A percentile compares a stretch with the other conserved stretches of the same genome.
These are phyloP conservation scores for Bolboschoenoplectus hybrid DNA, from an alignment of 202 grass and related monocot genomes.

Conservation along the genomic window DNA sequence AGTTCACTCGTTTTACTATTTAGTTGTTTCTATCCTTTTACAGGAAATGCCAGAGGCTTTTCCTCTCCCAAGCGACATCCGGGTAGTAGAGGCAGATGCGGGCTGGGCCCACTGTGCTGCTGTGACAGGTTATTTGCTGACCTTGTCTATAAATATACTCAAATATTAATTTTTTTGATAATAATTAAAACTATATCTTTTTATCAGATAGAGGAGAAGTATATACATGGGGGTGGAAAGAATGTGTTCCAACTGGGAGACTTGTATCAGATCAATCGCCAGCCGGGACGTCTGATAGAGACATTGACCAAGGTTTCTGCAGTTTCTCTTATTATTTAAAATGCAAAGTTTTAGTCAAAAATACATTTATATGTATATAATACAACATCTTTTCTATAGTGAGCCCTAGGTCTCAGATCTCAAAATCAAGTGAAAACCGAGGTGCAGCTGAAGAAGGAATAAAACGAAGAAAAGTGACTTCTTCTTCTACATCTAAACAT, in stretches of 20 bases:
- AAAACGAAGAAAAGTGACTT: constrained; percentile 69
- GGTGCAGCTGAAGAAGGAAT: constrained; percentile 68
- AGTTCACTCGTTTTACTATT: neutral
- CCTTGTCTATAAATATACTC: constrained; percentile 23
- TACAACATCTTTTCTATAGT: constrained; percentile 64
- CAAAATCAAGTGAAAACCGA: constrained; percentile 76
- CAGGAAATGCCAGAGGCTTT: constrained; percentile 95
- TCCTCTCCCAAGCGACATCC: constrained; percentile 77
- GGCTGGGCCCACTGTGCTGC: constrained; percentile 98
- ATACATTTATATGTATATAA: constrained; percentile 47
- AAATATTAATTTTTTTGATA: neutral
- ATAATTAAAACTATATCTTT: constrained; percentile 37
- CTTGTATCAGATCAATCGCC: constrained; percentile 58
- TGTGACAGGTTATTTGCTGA: constrained; percentile 62
- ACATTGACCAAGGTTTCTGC: constrained; percentile 73
- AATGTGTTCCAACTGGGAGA: constrained; percentile 94
- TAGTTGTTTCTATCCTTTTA: constrained; percentile 27
- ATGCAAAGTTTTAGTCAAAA: constrained; percentile 37
- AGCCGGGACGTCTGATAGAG: constrained; percentile 74
- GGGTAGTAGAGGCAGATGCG: constrained; percentile 74
- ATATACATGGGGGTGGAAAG: constrained; percentile 99
- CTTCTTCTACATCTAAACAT: constrained; percentile 72
- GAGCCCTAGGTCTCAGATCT: constrained; percentile 82
- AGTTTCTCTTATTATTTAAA: constrained; percentile 26
- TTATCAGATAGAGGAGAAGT: constrained; percentile 78